Evolutionary conservation across 1,284 basidiomycete genomes (phyloP), one percentile per base, ranked within the genome.

Genomic region (Fistulina hepatica): DNA sequence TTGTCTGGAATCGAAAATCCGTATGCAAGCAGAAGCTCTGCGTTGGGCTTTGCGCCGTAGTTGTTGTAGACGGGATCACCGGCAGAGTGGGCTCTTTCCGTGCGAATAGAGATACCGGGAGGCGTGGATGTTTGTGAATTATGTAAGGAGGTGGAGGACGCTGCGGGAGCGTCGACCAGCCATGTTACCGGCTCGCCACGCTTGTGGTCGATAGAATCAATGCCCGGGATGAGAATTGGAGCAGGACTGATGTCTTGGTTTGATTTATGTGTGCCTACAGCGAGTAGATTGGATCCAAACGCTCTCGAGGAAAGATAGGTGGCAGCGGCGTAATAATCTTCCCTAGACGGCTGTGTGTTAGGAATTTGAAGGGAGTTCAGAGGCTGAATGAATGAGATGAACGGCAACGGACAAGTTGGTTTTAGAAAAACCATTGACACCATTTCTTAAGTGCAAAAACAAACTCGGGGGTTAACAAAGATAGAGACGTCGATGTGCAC

Each of bases 261-360:
- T 31, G 30, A 31, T 19, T 16, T 31, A n/a, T n/a, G n/a, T n/a
- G n/a, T n/a, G n/a, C n/a, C n/a, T n/a, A n/a, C n/a, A 9, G 42
- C 42, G 19, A 94, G 66, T 9, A 94, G 59, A 2, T 76, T 75
- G 0, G 88, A 92, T 0, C 89, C 86, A 52, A 94, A 94, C 0
- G 89, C 83, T 31, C 91, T 73, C 2, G 90, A 92, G 1, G 86
- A 85, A 28, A 89, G 64, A 51, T 85, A 80, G 0, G 84, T 88
- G 12, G 76, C 63, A 2, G 81, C 76, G 0, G 73, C 67, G 4
- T 81, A 61, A 52, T 84, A 92, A 12, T 59, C 53, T 5, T 80
- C 71, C 81, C 88, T 91, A 40, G 10, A 31, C 32, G n/a, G 33
- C n/a, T 33, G 22, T 41, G 21, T 34, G 31, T 34, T 21, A 36